Evolutionary conservation across 1,284 basidiomycete species (phyloP).

Genomic region (Coriolopsis trogii): DNA sequence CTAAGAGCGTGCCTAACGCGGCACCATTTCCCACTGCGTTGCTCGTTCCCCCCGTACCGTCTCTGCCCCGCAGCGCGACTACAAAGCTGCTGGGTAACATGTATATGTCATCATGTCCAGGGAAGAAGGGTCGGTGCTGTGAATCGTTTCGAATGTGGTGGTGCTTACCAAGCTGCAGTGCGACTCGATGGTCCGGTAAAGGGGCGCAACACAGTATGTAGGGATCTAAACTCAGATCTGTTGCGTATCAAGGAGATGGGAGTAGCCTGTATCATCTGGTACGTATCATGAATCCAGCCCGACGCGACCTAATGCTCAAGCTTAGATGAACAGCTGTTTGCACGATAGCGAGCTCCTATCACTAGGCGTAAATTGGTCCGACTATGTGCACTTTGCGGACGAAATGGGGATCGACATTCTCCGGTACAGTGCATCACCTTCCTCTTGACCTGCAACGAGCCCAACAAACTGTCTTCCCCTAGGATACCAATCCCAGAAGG

Average conservation of each 20-base stretch:
- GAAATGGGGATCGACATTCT: constrained; percentile 79
- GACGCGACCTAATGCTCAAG: too few relatives aligned
- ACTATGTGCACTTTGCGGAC: constrained; percentile 70
- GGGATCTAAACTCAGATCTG: constrained; percentile 82
- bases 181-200: constrained; percentile 82
- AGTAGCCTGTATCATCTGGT: constrained; percentile 86
- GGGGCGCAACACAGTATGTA: constrained; percentile 83
- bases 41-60: constrained; percentile 9
- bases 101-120: constrained; percentile 90
- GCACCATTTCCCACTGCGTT: too few relatives aligned
- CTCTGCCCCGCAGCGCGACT: constrained; percentile 12
- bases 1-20: too few relatives aligned
- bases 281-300: too few relatives aligned
- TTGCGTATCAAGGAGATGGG: constrained; percentile 76
- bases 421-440: constrained; percentile 41
- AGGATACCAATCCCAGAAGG: constrained; percentile 89
- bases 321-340: constrained; percentile 60
- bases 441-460: too few relatives aligned
- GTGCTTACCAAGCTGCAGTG: constrained; percentile 47
- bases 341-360: constrained; percentile 86
- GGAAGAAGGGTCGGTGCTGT: constrained; percentile 76
- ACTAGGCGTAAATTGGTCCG: constrained; percentile 82
- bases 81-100: constrained; percentile 77
- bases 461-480: too few relatives aligned
- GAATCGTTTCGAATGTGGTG: background rate